Conservation (phyloP, 208 protist genomes). For the Acanthamoeba lenticulata region DNA sequence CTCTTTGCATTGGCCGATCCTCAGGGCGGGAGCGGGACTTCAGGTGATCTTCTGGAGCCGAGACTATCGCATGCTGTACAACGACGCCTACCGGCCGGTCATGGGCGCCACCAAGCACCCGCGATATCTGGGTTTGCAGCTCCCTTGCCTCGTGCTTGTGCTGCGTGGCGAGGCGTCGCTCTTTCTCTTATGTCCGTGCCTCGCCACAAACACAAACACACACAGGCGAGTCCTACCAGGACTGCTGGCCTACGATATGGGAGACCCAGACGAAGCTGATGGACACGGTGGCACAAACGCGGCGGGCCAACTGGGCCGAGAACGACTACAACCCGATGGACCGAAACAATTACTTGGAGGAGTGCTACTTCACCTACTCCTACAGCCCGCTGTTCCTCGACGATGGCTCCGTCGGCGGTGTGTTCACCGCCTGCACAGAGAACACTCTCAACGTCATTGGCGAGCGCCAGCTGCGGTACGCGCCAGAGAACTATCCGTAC, state of each 20-base stretch:
- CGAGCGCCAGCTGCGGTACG: conserved; percentile 19
- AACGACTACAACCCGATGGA: background rate
- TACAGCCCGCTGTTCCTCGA: conserved; percentile 16
- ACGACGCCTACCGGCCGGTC: background rate
- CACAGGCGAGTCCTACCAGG: background rate
- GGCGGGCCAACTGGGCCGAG: background rate
- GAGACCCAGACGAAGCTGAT: background rate
- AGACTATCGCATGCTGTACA: conserved; percentile 20
- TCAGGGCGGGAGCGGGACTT: too few relatives aligned
- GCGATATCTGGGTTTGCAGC: background rate
- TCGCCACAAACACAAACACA: too few relatives aligned
- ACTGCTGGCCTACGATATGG: background rate
- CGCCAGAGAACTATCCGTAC: background rate
- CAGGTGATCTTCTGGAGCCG: conserved; percentile 43
- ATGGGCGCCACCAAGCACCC: conserved; percentile 35
- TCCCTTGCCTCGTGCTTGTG: too few relatives aligned
- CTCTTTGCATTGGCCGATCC: too few relatives aligned
- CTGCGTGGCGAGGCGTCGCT: background rate
- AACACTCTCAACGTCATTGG: background rate
- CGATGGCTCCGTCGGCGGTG: background rate
- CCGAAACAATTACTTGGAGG: background rate
- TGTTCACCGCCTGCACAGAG: background rate
- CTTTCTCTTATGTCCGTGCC: background rate
- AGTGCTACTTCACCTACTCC: conserved; percentile 45
- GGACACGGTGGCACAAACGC: background rate